These are phyloP conservation scores for Nicotiana otophora DNA, from an alignment of 257 asterid genomes.

Conservation along the genomic window DNA sequence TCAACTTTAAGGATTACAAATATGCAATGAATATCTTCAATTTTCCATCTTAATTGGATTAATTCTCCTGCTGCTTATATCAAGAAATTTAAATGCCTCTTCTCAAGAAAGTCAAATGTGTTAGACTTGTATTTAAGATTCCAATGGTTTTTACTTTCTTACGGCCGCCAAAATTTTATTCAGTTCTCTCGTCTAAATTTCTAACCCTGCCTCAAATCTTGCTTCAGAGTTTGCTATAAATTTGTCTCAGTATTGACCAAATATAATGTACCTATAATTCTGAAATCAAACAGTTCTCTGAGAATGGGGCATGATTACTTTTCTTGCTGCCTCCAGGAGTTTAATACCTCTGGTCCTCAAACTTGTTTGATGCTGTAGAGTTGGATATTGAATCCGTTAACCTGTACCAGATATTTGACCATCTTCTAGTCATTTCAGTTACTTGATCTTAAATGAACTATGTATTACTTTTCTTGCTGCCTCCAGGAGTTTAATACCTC, in stretches of 20 bases:
- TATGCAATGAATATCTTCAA: neutral
- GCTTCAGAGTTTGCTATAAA: no score
- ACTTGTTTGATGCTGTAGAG: neutral
- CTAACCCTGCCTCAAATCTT: neutral
- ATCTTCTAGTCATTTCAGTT: neutral
- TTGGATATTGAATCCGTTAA: neutral
- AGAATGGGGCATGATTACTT: conserved; percentile 2
- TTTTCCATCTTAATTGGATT: neutral
- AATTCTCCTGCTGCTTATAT: neutral
- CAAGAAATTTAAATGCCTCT: no score
- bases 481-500: neutral
- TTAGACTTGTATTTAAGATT: neutral
- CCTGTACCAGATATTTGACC: neutral
- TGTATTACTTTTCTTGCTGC: neutral
- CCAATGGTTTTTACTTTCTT: neutral
- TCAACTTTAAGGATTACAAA: no score
- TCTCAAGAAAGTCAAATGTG: neutral
- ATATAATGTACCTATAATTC: neutral
- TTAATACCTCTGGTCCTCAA: no score
- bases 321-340: no score
- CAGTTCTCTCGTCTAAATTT: neutral
- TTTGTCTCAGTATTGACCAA: no score
- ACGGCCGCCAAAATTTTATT: neutral
- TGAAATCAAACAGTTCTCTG: neutral
- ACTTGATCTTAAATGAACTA: neutral